Conservation (phyloP, 441 rosid genomes). For the Adansonia rubrostipa region DNA sequence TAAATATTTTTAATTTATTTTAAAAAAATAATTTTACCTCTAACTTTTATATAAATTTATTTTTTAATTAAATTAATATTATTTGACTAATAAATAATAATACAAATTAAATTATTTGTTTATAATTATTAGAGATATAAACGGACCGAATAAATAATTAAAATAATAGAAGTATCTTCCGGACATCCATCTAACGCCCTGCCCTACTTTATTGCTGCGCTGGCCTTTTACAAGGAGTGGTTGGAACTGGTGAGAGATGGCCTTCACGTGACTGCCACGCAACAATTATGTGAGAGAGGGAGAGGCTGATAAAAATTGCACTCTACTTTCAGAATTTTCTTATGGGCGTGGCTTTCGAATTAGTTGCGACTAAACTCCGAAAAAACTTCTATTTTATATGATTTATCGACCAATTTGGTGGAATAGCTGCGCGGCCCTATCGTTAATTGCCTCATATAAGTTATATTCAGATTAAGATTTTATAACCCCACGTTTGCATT, state of each 20-base stretch:
- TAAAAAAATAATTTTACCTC: no score
- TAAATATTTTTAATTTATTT: no score
- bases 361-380: slow-evolving; percentile 7
- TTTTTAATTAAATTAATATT: no score
- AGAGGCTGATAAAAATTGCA: not conserved
- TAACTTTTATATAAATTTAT: no score
- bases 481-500: no score
- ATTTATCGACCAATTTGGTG: not conserved
- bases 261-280: slow-evolving; percentile 45
- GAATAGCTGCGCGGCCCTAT: not conserved
- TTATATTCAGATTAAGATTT: no score
- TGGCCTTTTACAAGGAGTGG: slow-evolving; percentile 27
- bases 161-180: no score
- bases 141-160: no score
- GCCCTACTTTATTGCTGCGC: not conserved
- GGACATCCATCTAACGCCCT: not conserved
- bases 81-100: no score
- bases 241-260: slow-evolving; percentile 44
- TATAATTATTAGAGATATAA: no score
- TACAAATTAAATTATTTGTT: no score
- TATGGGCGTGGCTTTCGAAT: not conserved
- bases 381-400: no score
- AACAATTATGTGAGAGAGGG: slow-evolving; percentile 6
- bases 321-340: not conserved
- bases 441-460: not conserved